Base-by-base conservation (phyloP, 1,139 yeast genomes). In the Magnusiomyces fungicola region DNA sequence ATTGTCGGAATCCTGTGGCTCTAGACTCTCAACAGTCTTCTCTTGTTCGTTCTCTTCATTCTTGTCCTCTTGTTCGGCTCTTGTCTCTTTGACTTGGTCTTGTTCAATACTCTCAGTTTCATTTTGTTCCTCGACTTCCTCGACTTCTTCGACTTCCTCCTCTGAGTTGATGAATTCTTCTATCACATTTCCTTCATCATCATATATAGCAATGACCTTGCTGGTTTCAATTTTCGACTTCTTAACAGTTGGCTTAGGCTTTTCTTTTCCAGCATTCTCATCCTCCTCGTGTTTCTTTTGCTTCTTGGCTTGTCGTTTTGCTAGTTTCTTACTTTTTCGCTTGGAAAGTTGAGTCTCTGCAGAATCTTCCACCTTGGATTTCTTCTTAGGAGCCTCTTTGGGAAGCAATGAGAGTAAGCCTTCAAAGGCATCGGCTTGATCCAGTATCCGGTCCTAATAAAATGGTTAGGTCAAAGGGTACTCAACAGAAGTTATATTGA, bases 371-470 rank as follows among this genome's bases (percentile, higher is more conserved):
- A 22, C 41, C 23, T 27, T 27, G 16, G 36, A 18, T 83, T 61
- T 83, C 81, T 2, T 83, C 74, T 56, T 79, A 79, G 90, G 62
- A n/a, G n/a, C n/a, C 63, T 89, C 88, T 9, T 97, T 95, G 7
- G 98, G 97, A 53, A 92, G 89, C 64, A 92, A 72, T 22, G 97
- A 87, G 54, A 92, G 72, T 51, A 92, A 72, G 40, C 97, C 96
- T 64, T 87, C 90, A 66, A 92, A 90, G 6, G 97, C 94, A 52
- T 82, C 75, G 19, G 96, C 84, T 63, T 88, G 95, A 47, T 83
- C 80, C 66, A 82, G 80, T 57, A 89, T 76, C 59, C 96, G 81
- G 62, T 87, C 95, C 80, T 86, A 66, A 36, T 64, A 52, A 40
- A 61, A n/a, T n/a, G n/a, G n/a, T n/a, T n/a, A n/a, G n/a, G n/a